Evolutionary conservation across 257 asterid genomes (phyloP), one percentile per base, ranked within the genome.

Genomic region (Orobanche coerulescens): DNA sequence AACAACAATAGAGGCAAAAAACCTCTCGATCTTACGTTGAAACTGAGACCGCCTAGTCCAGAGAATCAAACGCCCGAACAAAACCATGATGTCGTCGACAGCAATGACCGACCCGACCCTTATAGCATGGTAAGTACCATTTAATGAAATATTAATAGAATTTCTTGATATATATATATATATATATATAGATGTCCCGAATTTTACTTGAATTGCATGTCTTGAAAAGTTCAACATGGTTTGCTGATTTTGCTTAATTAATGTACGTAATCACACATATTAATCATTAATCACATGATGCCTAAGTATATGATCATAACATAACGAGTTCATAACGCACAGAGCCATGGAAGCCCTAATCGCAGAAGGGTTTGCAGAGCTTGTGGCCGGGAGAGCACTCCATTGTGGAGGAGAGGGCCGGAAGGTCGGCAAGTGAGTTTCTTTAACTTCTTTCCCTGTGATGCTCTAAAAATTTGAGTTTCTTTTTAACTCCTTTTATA

Each of bases 371-470:
- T 13, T 1, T 78, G 84, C 59, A 31, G 2, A 0, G 15, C 4
- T 0, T 78, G 80, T 39, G 70, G 78, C 31, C 49, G 4, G 1
- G n/a, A 13, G 0, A 18, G 5, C 0, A 71, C 78, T 25, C 84
- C 84, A 15, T 55, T 78, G 0, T 78, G 84, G 80, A 68, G 80
- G 43, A 78, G 61, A 59, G 84, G 84, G 4, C 80, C 84, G 0
- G 28, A 69, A 0, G 80, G 80, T 1, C 68, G 57, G 33, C 71
- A 65, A 15, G 76, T 65, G 9, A 36, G 44, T 18, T 52, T 6
- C 42, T n/a, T 50, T n/a, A n/a, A n/a, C n/a, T n/a, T 51, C 39
- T 26, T 26, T 51, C 37, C 5, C 11, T 3, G 14, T 64, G 0
- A 2, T 18, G 1, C 11, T 50, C 11, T 5, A 6, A 1, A 26